Conservation (phyloP, 352 stramenopile species). For the Globisporangium carolinianum region DNA sequence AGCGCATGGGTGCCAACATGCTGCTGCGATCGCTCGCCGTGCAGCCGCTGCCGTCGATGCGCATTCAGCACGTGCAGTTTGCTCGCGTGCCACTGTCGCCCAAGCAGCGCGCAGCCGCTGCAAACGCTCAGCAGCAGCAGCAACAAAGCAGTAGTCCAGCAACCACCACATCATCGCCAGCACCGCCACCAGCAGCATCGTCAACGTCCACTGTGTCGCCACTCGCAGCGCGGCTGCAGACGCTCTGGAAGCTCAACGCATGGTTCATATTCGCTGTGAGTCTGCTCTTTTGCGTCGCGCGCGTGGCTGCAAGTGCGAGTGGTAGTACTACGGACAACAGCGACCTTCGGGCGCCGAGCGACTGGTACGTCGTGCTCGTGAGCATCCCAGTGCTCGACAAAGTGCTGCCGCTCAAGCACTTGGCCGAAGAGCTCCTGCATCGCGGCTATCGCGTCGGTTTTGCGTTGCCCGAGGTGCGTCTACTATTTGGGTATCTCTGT, state of each 20-base stretch:
- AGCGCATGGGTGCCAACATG: background rate
- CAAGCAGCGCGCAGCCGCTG: background rate
- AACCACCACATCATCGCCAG: background rate
- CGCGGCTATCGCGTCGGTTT: constrained; percentile 75
- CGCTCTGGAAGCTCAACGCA: constrained; percentile 25
- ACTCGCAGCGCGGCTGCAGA: constrained; percentile 9
- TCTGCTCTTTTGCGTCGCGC: constrained; percentile 16
- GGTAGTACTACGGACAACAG: background rate
- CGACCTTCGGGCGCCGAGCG: constrained; percentile 6
- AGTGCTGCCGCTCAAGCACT: constrained; percentile 72
- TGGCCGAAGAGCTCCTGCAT: constrained; percentile 65
- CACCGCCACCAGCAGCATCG: background rate
- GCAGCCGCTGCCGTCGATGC: constrained; percentile 30
- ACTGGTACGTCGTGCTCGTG: constrained; percentile 79
- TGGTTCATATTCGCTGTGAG: constrained; percentile 26
- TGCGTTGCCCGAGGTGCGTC: constrained; percentile 57
- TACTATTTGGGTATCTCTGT: background rate
- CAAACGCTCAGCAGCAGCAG: background rate
- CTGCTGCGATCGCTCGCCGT: constrained; percentile 43
- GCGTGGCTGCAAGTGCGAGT: background rate
- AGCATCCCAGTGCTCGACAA: constrained; percentile 82
- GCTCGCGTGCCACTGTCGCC: constrained; percentile 1
- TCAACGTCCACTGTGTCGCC: constrained; percentile 2
- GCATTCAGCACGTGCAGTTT: constrained; percentile 28
- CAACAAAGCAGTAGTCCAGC: background rate